These are phyloP conservation scores for Silene latifolia DNA, from an alignment of 148 eudicot genomes.

Conservation along the genomic window DNA sequence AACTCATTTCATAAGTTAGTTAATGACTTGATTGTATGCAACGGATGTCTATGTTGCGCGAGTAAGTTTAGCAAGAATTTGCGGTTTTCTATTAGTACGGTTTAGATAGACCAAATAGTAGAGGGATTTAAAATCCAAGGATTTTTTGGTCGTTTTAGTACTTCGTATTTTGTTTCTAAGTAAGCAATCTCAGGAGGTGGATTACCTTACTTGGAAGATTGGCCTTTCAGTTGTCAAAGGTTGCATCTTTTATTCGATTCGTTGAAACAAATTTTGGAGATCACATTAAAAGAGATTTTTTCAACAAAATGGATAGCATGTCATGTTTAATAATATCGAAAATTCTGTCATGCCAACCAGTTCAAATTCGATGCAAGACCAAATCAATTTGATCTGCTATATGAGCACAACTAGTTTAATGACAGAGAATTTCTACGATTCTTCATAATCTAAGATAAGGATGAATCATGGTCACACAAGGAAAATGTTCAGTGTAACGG, in stretches of 20 bases:
- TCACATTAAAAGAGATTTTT: neutral
- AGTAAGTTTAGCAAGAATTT: too few relatives aligned
- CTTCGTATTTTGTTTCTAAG: conserved; percentile 7
- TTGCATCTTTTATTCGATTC: conserved; percentile 13
- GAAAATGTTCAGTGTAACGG: conserved; percentile 13
- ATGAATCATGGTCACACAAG: conserved; percentile 14
- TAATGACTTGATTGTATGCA: neutral
- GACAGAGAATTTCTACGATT: conserved; percentile 17
- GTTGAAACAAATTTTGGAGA: conserved; percentile 12
- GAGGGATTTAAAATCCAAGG: neutral
- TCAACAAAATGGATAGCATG: conserved; percentile 25
- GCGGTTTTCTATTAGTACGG: neutral
- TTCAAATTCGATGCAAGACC: conserved; percentile 26
- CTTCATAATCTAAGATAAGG: conserved; percentile 21
- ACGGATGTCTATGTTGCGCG: neutral
- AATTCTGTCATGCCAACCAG: conserved; percentile 17
- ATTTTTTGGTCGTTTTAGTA: neutral
- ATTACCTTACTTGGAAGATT: conserved; percentile 13
- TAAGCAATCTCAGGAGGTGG: conserved; percentile 11
- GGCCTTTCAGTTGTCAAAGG: conserved; percentile 15
- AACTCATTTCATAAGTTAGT: neutral
- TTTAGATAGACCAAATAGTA: neutral
- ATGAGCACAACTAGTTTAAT: conserved; percentile 26
- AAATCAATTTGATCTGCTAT: conserved; percentile 26
- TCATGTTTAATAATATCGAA: neutral